These are phyloP conservation scores for Cocos nucifera DNA, from an alignment of 176 grass and related monocot species.

Conservation along the genomic window DNA sequence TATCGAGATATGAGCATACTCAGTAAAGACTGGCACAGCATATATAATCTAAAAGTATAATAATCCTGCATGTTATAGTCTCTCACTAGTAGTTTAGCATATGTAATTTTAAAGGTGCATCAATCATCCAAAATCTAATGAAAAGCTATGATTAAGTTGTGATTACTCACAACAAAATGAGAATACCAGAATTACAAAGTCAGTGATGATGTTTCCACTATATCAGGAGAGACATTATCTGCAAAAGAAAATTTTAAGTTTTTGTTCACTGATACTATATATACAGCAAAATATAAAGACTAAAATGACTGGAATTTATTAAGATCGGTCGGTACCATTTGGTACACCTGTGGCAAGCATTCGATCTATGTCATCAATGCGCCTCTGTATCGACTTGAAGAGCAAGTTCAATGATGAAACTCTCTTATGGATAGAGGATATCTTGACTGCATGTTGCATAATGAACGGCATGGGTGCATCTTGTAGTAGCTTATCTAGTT, in stretches of 20 bases:
- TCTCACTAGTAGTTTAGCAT: too few relatives aligned
- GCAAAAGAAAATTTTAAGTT: background rate
- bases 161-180: background rate
- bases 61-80: too few relatives aligned
- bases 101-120: too few relatives aligned
- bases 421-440: conserved; percentile 64
- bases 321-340: conserved; percentile 29
- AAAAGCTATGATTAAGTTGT: background rate
- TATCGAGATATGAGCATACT: too few relatives aligned
- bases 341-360: conserved; percentile 52
- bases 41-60: too few relatives aligned
- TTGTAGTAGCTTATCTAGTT: conserved; percentile 77
- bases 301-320: too few relatives aligned
- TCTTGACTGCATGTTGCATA: conserved; percentile 70
- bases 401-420: conserved; percentile 74
- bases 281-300: too few relatives aligned
- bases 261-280: too few relatives aligned
- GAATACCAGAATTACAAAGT: background rate
- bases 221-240: conserved; percentile 19
- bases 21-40: too few relatives aligned
- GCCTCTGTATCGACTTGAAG: conserved; percentile 67
- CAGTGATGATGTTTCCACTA: conserved; percentile 5
- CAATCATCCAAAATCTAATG: too few relatives aligned
- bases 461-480: conserved; percentile 52
- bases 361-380: conserved; percentile 71